Evolutionary conservation across 495 filamentous ascomycete genomes (phyloP).

Genomic region (Penicillium ucsense): DNA sequence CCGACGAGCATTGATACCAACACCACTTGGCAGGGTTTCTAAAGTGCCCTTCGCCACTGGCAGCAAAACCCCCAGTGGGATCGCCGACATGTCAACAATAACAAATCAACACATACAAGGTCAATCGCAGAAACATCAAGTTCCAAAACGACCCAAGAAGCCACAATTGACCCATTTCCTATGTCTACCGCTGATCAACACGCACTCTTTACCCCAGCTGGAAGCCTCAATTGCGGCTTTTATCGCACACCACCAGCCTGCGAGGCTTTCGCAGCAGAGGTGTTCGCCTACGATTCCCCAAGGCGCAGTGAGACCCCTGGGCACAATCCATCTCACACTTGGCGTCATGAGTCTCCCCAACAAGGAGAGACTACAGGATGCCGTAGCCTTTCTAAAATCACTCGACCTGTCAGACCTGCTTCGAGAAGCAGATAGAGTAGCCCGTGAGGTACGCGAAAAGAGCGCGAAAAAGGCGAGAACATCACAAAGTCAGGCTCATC

Average conservation of each 20-base stretch:
- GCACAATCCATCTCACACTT: constrained; percentile 75
- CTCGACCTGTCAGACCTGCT: constrained; percentile 47
- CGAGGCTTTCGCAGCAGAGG: too few relatives aligned
- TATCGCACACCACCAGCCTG: constrained; percentile 39
- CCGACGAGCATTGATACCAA: too few relatives aligned
- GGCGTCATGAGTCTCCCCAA: constrained; percentile 73
- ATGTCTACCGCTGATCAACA: constrained; percentile 67
- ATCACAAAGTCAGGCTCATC: neutral
- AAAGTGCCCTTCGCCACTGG: neutral
- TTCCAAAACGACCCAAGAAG: constrained; percentile 14
- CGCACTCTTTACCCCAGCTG: constrained; percentile 52
- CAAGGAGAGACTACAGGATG: constrained; percentile 46
- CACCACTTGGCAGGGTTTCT: too few relatives aligned
- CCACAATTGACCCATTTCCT: constrained; percentile 77
- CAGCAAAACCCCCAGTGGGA: neutral
- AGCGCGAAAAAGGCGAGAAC: neutral
- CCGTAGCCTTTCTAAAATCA: constrained; percentile 42
- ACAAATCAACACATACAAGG: constrained; percentile 2
- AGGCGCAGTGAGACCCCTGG: constrained; percentile 64
- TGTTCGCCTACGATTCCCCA: constrained; percentile 27
- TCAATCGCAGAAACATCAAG: neutral
- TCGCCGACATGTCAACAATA: constrained; percentile 3
- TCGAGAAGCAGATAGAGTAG: constrained; percentile 11
- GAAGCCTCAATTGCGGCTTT: constrained; percentile 51
- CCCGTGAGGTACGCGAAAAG: neutral